Base-by-base conservation (phyloP, 495 filamentous ascomycete species). In the Neurospora sp. region DNA sequence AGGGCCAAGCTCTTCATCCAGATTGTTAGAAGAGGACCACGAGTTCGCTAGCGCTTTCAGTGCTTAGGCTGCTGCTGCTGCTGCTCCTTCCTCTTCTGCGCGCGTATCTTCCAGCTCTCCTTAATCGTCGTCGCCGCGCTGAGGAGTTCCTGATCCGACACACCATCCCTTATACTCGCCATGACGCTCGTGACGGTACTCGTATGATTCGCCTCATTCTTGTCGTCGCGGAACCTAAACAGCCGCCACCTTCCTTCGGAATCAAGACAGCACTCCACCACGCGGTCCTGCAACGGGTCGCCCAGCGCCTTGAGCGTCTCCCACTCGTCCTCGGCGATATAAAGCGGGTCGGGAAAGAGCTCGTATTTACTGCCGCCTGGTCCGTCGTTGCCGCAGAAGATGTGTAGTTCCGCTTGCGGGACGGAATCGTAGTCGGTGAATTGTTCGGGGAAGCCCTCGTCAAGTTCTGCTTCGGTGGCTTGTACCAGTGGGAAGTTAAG, bases 181-280 rank as follows among this genome's bases (percentile, higher is more conserved):
- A 96, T 84, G 16, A 97, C 94, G 74, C 89, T 92, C 27, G 90
- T 83, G 2, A 96, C 93, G 0, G 91, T 94, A 37, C 83, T 88
- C 46, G 93, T 91, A 80, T 97, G 93, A 79, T 99, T 99, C 3
- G 92, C 93, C 73, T 97, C 92, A 12, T 85, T 83, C 81, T 99
- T 99, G 78, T 99, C 96, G 72, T 97, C 94, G 10, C 96, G 86
- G 75, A 97, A 91, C 61, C 94, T 88, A 76, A 94, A 90, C 80
- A 92, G 93, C 41, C 93, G 87, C 96, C 96, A 99, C 31, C 89
- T 85, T 85, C 27, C 27, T 72, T 91, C 78, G 22, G 84, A 81
- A 76, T 97, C 93, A 82, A 92, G 89, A 74, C 87, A 90, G 78
- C 94, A 97, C 83, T 99, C 96, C 12, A 97, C 90, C 68, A 98